Percentiles rank a stretch among this genome's conserved stretches.
Evolutionary conservation across 2,329 filamentous ascomycete species (phyloP).

Genomic region (Aspergillus novofumigatus): DNA sequence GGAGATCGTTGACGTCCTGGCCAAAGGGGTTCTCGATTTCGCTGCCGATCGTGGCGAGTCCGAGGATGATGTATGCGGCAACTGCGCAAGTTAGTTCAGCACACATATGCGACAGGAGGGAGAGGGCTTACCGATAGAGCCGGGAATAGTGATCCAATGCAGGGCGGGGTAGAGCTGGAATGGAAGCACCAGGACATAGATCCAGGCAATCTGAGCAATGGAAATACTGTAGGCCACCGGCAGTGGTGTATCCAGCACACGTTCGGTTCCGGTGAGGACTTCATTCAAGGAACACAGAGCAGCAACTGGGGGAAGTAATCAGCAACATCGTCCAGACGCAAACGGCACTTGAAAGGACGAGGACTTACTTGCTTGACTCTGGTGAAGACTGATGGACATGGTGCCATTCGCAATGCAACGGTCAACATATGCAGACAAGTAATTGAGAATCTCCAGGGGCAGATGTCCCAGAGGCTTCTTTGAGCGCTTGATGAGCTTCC

Average conservation of each 20-base stretch:
- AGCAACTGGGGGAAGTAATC: slow-evolving; percentile 43
- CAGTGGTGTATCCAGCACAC: slow-evolving; percentile 75
- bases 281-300: slow-evolving; percentile 65
- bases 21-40: slow-evolving; percentile 87
- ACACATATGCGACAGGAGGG: not conserved
- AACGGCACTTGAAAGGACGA: not conserved
- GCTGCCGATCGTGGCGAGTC: slow-evolving; percentile 68
- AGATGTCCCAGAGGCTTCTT: slow-evolving; percentile 72
- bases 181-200: slow-evolving; percentile 74
- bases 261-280: slow-evolving; percentile 66
- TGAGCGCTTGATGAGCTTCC: slow-evolving; percentile 70
- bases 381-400: slow-evolving; percentile 33
- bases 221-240: slow-evolving; percentile 80
- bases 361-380: slow-evolving; percentile 35
- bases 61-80: slow-evolving; percentile 78
- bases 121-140: slow-evolving; percentile 51
- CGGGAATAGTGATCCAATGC: slow-evolving; percentile 72
- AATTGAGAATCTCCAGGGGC: slow-evolving; percentile 75
- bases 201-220: slow-evolving; percentile 81
- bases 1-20: slow-evolving; percentile 76
- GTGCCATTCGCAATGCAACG: slow-evolving; percentile 48
- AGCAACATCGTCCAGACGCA: not conserved
- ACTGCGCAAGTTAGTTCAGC: slow-evolving; percentile 21
- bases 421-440: slow-evolving; percentile 65
- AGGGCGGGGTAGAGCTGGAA: slow-evolving; percentile 69